A percentile compares a stretch with the other conserved stretches of the same genome.
Evolutionary conservation across 768 basidiomycete genomes (phyloP).

Genomic region (Leucocoprinus sp.): DNA sequence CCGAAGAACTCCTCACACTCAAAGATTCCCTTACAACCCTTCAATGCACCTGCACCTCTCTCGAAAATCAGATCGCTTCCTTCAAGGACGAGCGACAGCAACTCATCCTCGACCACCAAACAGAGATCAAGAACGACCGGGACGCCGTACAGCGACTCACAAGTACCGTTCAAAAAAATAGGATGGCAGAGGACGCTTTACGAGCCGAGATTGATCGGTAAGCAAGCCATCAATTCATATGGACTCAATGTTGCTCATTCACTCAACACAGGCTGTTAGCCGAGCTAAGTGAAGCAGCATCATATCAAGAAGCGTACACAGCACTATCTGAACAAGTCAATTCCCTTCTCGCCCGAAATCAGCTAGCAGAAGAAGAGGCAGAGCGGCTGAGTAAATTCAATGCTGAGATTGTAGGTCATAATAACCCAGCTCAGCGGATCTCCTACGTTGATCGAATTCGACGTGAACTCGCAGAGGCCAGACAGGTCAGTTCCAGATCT

Average conservation of each 20-base stretch:
- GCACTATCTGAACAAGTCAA: constrained; percentile 56
- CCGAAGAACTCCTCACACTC: constrained; percentile 19
- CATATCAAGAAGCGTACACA: constrained; percentile 66
- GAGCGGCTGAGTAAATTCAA: constrained; percentile 72
- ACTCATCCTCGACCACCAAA: constrained; percentile 24
- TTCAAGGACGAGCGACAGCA: constrained; percentile 15
- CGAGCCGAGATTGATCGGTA: constrained; percentile 63
- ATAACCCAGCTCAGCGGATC: constrained; percentile 80
- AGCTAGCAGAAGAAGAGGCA: constrained; percentile 75
- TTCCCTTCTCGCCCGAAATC: constrained; percentile 58
- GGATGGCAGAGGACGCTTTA: constrained; percentile 61
- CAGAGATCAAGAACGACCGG: constrained; percentile 36
- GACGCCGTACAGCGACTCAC: constrained; percentile 40
- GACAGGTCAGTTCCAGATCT: constrained; percentile 51
- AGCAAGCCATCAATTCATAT: constrained; percentile 24
- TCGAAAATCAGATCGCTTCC: constrained; percentile 17
- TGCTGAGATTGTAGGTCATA: constrained; percentile 77
- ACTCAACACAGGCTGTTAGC: constrained; percentile 25
- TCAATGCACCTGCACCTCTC: constrained; percentile 14
- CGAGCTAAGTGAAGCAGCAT: constrained; percentile 53
- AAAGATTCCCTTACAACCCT: constrained; percentile 9
- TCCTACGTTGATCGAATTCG: constrained; percentile 81
- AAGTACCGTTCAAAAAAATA: constrained; percentile 41
- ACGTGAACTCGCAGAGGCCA: constrained; percentile 68
- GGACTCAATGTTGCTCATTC: not conserved